Base-by-base conservation (phyloP, 225 moss, liverwort and hornwort genomes). In the Physcomitrellopsis africana region DNA sequence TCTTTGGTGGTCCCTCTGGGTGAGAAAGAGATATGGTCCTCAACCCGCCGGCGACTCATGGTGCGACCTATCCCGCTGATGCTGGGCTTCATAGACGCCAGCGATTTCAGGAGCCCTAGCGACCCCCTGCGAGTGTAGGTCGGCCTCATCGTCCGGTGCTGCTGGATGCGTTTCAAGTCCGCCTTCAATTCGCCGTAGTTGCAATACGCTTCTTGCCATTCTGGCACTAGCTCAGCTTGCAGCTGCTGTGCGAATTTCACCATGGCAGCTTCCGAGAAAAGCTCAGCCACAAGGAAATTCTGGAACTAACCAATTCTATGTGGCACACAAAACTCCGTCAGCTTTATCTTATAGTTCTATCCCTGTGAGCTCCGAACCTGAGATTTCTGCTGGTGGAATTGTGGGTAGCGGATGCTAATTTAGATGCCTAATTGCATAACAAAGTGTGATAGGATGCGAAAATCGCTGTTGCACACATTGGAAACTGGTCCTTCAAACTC, bases 121-220 rank as follows among this genome's bases (percentile, higher is more conserved):
- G 83, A 83, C 9, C 76, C 76, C 24, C 62, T 63, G 68, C 72
- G 79, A 5, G 67, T 71, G 42, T 65, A 81, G 1, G 74, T 77
- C 26, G 68, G 75, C 43, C 72, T 76, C 76, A 79, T 51, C 3
- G 17, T 72, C 52, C 68, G 63, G 17, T 68, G 76, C 45, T 80
- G 66, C 69, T 60, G 51, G 69, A 85, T 76, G 60, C 76, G 76
- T 20, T 82, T 82, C 51, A 85, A 68, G 62, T 85, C 74, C 22
- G 24, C 46, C 59, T 88, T 88, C 29, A 85, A 80, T 61, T 74
- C 66, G 18, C 23, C 65, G 42, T 85, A 83, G 53, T 48, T 67
- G 79, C 82, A 79, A 44, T 88, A 88, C 15, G 65, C 77, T 13
- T 82, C 78, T 70, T 82, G 67, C 88, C 82, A 88, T 83, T 88